Evolutionary conservation across 2,329 filamentous ascomycete genomes (phyloP), one percentile per base, ranked within the genome.

Genomic region (Colletotrichum magnum): DNA sequence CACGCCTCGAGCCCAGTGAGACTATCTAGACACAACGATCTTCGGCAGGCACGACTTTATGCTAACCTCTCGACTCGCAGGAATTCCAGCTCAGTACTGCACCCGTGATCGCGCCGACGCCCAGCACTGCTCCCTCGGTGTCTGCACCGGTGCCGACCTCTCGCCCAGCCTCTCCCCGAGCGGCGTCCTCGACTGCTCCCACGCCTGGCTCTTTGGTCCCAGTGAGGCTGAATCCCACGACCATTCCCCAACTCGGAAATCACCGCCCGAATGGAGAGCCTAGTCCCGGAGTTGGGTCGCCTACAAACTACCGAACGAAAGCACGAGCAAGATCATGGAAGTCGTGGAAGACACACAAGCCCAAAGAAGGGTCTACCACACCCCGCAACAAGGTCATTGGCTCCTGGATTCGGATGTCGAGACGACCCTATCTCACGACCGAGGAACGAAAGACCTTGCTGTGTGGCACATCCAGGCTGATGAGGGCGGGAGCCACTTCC

Each of bases 361-460:
- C 48, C 6, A 56, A 36, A 4, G 41, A 41, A 4, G 54, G 52
- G 3, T 32, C 45, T 5, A 47, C 48, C n/a, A 57, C 28, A 1
- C 15, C 65, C 4, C 18, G 18, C 56, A 62, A 2, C 63, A 48
- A 60, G 36, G 65, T 50, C 26, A 36, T 52, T 6, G 13, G 18
- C 21, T 48, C 68, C 9, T 74, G 69, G 67, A 58, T 72, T 28
- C 71, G 68, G 3, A 39, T 69, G 32, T 9, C 41, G 9, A 60
- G 57, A 13, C 74, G 73, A 0, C 78, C 78, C 1, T 80, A 80
- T 15, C 32, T 74, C 0, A 51, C 70, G 5, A 68, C 68, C 0
- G 63, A 66, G 3, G 62, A 72, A n/a, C 73, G 75, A 39, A 32
- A 68, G 1, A 68, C 56, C 0, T 64, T 79, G 0, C 3, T 74